Evolutionary conservation across 2,329 filamentous ascomycete genomes (phyloP), one percentile per base, ranked within the genome.

Genomic region (Diaporthe humulicola): DNA sequence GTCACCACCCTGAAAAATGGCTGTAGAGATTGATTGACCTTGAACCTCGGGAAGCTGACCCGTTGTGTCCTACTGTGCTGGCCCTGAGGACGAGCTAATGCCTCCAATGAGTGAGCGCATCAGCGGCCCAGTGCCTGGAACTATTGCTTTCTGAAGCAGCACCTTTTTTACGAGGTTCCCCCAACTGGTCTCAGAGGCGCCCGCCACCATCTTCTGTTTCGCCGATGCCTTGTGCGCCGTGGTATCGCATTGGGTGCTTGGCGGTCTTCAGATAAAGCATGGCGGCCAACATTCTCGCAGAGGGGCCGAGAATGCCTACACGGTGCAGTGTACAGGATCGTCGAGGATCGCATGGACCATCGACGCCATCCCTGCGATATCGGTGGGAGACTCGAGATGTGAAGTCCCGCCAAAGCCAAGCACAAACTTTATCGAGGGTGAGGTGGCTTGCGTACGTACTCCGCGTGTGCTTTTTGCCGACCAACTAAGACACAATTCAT

Each of bases 101-200:
- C n/a, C 36, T n/a, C 61, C 61, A 38, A 40, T 19, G 25, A 22
- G 52, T n/a, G 42, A 61, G n/a, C 30, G 56, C 70, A 66, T 14
- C 58, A 52, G 22, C 50, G 38, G 42, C 54, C 56, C 22, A 19
- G 28, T 38, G 54, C 52, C 42, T 38, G 36, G 25, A 17, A 25
- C 42, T 61, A 61, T 28, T 48, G 64, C 30, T 52, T 61, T 70
- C 64, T 61, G 72, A 70, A 70, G 72, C 64, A 60, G 28, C 48
- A 38, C 48, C 33, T 54, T 61, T 22, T 67, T 72, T 61, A 54
- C 36, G 45, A 64, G 48, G 57, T 42, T 28, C 30, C 25, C 38
- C 33, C 28, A 42, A 36, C 57, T 25, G 22, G 42, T 45, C 70
- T 42, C 57, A 72, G 48, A 36, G 42, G 50, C 28, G 70, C 54